These are phyloP conservation scores for Schrenkiella parvula DNA, from an alignment of 345 rosid species.

Conservation along the genomic window DNA sequence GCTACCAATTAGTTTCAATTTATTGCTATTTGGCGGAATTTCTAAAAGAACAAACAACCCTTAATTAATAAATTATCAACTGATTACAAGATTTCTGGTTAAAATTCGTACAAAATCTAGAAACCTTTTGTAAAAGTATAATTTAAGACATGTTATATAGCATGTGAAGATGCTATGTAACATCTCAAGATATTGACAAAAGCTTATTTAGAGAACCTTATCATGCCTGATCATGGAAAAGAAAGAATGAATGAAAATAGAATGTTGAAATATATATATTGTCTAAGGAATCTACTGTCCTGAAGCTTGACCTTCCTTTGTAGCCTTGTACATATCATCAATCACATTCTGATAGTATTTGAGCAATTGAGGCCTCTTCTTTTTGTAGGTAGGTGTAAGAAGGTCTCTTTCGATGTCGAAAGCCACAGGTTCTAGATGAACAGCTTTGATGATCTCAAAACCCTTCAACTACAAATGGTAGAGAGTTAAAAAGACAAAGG, in stretches of 20 bases:
- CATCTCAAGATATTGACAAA: constrained; percentile 1
- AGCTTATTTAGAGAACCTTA: neutral
- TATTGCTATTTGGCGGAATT: no score
- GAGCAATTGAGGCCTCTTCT: constrained; percentile 83
- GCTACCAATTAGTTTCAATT: no score
- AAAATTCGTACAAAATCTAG: neutral
- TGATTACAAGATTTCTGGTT: neutral
- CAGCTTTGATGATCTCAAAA: constrained; percentile 61
- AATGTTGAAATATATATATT: neutral
- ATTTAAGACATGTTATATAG: neutral
- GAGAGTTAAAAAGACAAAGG: neutral
- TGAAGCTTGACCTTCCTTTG: constrained; percentile 21
- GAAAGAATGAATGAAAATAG: neutral
- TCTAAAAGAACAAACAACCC: no score
- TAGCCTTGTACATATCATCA: constrained; percentile 32
- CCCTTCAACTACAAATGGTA: constrained; percentile 58
- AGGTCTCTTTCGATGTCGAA: constrained; percentile 73
- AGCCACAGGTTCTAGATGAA: constrained; percentile 75
- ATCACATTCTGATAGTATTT: constrained; percentile 51
- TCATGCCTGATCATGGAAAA: neutral
- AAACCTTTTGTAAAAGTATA: neutral
- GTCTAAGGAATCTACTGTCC: constrained; percentile 13
- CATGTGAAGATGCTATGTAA: constrained; percentile 5
- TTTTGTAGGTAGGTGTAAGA: constrained; percentile 87
- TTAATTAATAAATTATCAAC: neutral